Conservation (phyloP, 805 yeast genomes). For the Candida stauntonica region DNA sequence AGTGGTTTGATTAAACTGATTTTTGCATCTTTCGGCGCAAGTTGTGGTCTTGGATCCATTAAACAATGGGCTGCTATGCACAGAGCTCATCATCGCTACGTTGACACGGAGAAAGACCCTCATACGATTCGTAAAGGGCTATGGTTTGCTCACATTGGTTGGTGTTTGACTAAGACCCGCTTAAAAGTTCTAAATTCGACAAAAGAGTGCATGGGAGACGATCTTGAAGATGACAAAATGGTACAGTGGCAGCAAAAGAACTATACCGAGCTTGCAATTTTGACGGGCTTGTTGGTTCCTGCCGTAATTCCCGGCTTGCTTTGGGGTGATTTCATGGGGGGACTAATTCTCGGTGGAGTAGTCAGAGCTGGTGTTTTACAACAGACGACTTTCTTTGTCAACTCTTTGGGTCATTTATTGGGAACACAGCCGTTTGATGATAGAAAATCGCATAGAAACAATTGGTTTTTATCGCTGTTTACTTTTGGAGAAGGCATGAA, state of each 20-base stretch:
- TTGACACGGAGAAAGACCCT: slow-evolving; percentile 88
- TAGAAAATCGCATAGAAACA: slow-evolving; percentile 70
- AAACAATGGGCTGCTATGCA: slow-evolving; percentile 81
- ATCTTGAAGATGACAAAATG: slow-evolving; percentile 54
- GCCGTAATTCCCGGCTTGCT: slow-evolving; percentile 54
- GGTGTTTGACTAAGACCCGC: slow-evolving; percentile 71
- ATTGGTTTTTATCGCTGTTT: slow-evolving; percentile 52
- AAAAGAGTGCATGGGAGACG: slow-evolving; percentile 41
- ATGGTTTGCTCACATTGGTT: slow-evolving; percentile 81
- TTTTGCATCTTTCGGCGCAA: slow-evolving; percentile 60
- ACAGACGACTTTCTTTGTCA: slow-evolving; percentile 72
- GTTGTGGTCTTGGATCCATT: slow-evolving; percentile 72
- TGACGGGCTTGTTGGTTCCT: slow-evolving; percentile 60
- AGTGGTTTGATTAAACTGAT: slow-evolving; percentile 39
- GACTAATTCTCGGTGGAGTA: slow-evolving; percentile 75
- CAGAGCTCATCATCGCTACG: slow-evolving; percentile 84
- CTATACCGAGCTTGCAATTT: slow-evolving; percentile 45
- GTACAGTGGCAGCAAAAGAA: slow-evolving; percentile 32
- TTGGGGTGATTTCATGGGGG: slow-evolving; percentile 76
- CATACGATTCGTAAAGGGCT: slow-evolving; percentile 79
- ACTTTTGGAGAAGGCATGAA: slow-evolving; percentile 91
- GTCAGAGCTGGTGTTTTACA: slow-evolving; percentile 68
- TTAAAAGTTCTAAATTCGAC: slow-evolving; percentile 41
- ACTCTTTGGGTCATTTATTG: slow-evolving; percentile 77
- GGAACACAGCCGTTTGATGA: slow-evolving; percentile 74